Percentiles rank a stretch among this genome's conserved stretches.
phyloP scores from a whole-genome alignment of 2,329 filamentous ascomycete species.

The Monosporascus sp. region DNA sequence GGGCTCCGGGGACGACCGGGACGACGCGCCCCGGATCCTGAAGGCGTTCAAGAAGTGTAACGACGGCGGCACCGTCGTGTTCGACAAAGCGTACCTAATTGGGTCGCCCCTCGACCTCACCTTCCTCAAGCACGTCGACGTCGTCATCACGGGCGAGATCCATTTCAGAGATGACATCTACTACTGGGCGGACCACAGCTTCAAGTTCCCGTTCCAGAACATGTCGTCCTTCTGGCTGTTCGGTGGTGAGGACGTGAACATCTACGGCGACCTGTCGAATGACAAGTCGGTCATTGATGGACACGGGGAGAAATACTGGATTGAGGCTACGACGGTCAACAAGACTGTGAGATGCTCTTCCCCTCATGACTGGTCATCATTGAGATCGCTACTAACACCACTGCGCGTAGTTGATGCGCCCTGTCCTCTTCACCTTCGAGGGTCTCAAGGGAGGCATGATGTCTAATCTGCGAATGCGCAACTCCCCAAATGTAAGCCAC shows the following conservation, averaged over 20 bases:
- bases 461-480: conserved; percentile 53
- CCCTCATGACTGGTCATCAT: background rate
- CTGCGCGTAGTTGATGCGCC: conserved; percentile 41
- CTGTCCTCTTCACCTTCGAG: conserved; percentile 51
- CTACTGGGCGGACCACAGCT: conserved; percentile 62
- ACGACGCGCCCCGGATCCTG: conserved; percentile 37
- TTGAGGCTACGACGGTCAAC: conserved; percentile 36
- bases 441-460: conserved; percentile 53
- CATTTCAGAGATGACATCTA: conserved; percentile 61
- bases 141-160: conserved; percentile 50
- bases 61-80: conserved; percentile 55
- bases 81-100: conserved; percentile 55
- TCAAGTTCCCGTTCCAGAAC: conserved; percentile 62
- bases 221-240: conserved; percentile 48
- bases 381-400: background rate
- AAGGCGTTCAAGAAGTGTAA: conserved; percentile 53
- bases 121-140: conserved; percentile 57
- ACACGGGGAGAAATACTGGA: conserved; percentile 61
- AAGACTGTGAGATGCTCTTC: conserved; percentile 15
- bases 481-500: conserved; percentile 37
- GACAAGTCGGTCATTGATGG: conserved; percentile 43
- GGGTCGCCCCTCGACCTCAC: conserved; percentile 61
- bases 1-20: conserved; percentile 5
- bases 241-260: conserved; percentile 46
- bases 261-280: conserved; percentile 50